A percentile compares a stretch with the other conserved stretches of the same genome.
Evolutionary conservation across 805 yeast species (phyloP).

Genomic region (Barnettozyma salicaria): DNA sequence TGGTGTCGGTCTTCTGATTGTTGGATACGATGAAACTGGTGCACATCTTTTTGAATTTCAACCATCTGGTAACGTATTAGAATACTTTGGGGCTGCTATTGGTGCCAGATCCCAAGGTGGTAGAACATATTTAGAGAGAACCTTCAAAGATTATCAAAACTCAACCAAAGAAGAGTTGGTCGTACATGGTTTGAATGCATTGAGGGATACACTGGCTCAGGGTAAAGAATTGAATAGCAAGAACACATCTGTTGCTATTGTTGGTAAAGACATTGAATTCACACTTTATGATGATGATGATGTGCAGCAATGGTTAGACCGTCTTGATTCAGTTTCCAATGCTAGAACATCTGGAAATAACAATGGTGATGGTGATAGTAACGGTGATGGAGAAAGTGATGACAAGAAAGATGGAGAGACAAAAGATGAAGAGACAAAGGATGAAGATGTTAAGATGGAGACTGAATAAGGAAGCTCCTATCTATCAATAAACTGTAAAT

Average conservation of each 20-base stretch:
- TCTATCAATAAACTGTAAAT: constrained; percentile 3
- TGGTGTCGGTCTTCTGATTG: constrained; percentile 89
- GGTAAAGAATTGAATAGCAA: constrained; percentile 82
- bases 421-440: constrained; percentile 7
- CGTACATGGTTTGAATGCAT: constrained; percentile 79
- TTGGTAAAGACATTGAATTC: constrained; percentile 75
- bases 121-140: constrained; percentile 88
- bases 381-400: constrained; percentile 22
- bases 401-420: constrained; percentile 14
- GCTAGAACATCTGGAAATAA: constrained; percentile 42
- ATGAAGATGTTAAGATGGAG: constrained; percentile 32
- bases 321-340: constrained; percentile 60
- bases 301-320: constrained; percentile 77
- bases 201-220: constrained; percentile 90
- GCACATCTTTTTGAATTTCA: constrained; percentile 92
- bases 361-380: constrained; percentile 20
- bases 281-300: constrained; percentile 76
- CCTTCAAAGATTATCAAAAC: constrained; percentile 59
- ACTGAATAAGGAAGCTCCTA: constrained; percentile 18
- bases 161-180: constrained; percentile 66
- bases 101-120: constrained; percentile 99
- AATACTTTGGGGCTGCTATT: constrained; percentile 88
- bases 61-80: constrained; percentile 91
- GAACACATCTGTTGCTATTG: constrained; percentile 88
- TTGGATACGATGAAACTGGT: constrained; percentile 91